Base-by-base conservation (phyloP, 805 yeast genomes). In the Lipomyces orientalis region DNA sequence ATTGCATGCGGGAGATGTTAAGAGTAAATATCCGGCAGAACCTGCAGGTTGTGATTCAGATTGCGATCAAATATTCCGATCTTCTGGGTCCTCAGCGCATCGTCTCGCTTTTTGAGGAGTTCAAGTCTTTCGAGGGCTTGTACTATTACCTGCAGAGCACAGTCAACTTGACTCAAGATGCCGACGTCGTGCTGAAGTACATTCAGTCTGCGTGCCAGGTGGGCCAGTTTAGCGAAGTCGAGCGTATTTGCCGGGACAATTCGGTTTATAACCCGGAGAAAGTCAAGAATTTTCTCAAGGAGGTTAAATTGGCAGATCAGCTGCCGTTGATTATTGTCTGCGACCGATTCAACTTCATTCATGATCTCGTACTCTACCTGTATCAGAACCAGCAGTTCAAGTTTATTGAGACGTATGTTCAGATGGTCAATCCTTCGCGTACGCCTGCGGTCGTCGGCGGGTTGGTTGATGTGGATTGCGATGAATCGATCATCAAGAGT, bases 401-500 rank as follows among this genome's bases (percentile, higher is more conserved):
- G 80, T 95, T 94, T 75, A 95, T 95, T 80, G 98, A 95, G 82
- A 97, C 95, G 60, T 95, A 94, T 76, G 99, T 95, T 65, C 98
- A 95, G 82, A 97, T 93, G 78, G 98, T 95, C 62, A 95, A 95
- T 81, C 97, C 99, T 63, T 83, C 96, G 8, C 91, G 90, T 78
- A 91, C 99, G 19, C 97, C 99, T 6, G 97, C 93, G 80, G 99
- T 95, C 71, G 86, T 95, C 76, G 99, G 97, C 69, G 98, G 97
- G 58, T 84, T 95, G 76, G 83, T 95, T 73, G 99, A 95, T 78
- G 98, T 95, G 73, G 99, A 95, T 80, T 93, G 98, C 81, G 98
- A 95, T 74, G 99, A 95, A 80, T 80, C 81, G 65, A 89, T 92
- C 74, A 92, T 95, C 78, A 90, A 91, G 82, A 84, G 86, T 64